Conservation (phyloP, 2,329 filamentous ascomycete species). For the Clonostachys sp. region DNA sequence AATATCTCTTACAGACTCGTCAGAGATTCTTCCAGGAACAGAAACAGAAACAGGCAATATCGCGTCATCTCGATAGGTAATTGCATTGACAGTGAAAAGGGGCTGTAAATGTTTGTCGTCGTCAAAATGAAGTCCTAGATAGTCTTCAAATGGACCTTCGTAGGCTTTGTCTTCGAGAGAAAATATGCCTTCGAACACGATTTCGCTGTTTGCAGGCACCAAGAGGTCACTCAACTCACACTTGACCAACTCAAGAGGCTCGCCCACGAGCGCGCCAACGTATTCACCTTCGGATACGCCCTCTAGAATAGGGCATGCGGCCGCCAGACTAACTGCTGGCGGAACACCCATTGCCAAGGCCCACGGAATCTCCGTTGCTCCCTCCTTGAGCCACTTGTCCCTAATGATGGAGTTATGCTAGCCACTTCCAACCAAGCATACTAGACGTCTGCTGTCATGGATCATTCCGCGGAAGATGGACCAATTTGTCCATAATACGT, state of each 20-base stretch:
- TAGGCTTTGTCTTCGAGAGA: conserved; percentile 33
- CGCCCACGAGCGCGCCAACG: conserved; percentile 38
- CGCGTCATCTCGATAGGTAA: conserved; percentile 40
- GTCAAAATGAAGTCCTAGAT: conserved; percentile 20
- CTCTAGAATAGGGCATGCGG: conserved; percentile 42
- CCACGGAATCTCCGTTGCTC: conserved; percentile 38
- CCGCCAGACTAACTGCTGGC: conserved; percentile 41
- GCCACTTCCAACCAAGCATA: conserved; percentile 31
- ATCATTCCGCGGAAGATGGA: conserved; percentile 40
- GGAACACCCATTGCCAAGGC: conserved; percentile 42
- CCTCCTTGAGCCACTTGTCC: conserved; percentile 38
- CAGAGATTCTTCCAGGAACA: conserved; percentile 34
- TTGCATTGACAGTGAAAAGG: conserved; percentile 34
- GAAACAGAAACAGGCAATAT: conserved; percentile 44
- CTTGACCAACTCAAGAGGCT: conserved; percentile 40
- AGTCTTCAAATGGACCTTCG: conserved; percentile 46
- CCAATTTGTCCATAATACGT: conserved; percentile 41
- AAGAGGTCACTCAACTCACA: conserved; percentile 44
- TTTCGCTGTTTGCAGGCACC: conserved; percentile 44
- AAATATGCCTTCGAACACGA: conserved; percentile 43
- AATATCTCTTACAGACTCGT: conserved; percentile 26
- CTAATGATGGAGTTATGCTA: conserved; percentile 42
- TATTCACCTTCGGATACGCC: conserved; percentile 42
- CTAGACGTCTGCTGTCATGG: conserved; percentile 31
- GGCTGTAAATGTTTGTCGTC: conserved; percentile 30